Evolutionary conservation across 129 eudicot species (phyloP).

Genomic region (Pseudognaphalium luteoalbum): DNA sequence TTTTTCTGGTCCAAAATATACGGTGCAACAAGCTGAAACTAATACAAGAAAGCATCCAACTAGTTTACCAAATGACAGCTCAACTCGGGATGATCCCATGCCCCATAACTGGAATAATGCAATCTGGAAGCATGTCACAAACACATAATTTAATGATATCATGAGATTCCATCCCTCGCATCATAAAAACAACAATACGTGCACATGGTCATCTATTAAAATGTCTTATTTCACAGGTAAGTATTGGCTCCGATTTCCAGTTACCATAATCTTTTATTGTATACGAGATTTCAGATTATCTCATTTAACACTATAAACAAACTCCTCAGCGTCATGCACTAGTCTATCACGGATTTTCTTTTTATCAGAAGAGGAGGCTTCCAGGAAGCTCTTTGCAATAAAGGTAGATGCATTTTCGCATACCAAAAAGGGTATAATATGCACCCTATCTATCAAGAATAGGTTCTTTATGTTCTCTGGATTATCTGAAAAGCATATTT

Average conservation of each 20-base stretch:
- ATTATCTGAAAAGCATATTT: conserved; percentile 31
- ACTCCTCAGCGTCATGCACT: not conserved
- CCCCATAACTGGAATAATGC: conserved; percentile 54
- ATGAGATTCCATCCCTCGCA: not conserved
- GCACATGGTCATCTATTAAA: not conserved
- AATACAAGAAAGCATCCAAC: conserved; percentile 59
- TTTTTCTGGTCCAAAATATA: conserved; percentile 61
- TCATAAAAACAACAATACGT: not conserved
- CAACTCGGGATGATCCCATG: conserved; percentile 47
- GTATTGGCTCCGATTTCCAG: not conserved
- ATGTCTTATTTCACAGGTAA: not conserved
- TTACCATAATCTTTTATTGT: not conserved
- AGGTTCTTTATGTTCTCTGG: conserved; percentile 32
- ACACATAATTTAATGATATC: conserved; percentile 3
- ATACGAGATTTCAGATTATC: not conserved
- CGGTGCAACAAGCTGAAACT: conserved; percentile 47
- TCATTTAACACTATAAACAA: not conserved
- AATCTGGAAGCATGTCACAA: conserved; percentile 41
- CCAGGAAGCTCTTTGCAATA: conserved; percentile 28
- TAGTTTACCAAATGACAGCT: conserved; percentile 54
- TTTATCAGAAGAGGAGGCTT: not conserved
- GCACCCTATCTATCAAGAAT: conserved; percentile 41
- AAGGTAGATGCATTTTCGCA: conserved; percentile 42
- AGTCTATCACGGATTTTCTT: not conserved
- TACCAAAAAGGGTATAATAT: conserved; percentile 20